Evolutionary conservation across 768 basidiomycete genomes (phyloP), one percentile per base, ranked within the genome.

Genomic region (Tulasnella sp.): DNA sequence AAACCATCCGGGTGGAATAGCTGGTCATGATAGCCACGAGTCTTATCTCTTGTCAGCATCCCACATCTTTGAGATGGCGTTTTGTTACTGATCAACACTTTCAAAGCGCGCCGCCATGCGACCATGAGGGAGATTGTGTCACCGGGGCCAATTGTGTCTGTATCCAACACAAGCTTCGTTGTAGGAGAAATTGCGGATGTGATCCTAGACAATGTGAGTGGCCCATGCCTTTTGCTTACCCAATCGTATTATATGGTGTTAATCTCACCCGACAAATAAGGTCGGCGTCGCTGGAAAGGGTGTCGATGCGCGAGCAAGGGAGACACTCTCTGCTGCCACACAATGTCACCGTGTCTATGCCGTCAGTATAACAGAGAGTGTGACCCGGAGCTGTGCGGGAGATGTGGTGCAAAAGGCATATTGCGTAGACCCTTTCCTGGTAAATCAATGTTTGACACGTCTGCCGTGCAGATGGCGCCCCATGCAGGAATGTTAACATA

Each of bases 331-430:
- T n/a, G n/a, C n/a, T n/a, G n/a, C n/a, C n/a, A n/a, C n/a, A n/a
- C n/a, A n/a, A n/a, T n/a, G n/a, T n/a, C n/a, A n/a, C n/a, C n/a
- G n/a, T 91, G 90, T 75, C 82, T 84, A 9, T 92, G 90, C 76
- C 81, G 79, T 65, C 78, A 75, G 26, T 80, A 82, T 0, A 76
- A 80, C 9, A 81, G 86, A 40, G 90, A 91, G 77, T 92, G 90
- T 73, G 89, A 90, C 77, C 88, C 89, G 2, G 86, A 87, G 40
- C 72, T 90, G 9, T 92, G 90, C 74, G 6, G 75, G 12, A 80
- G 80, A 14, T 89, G 89, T 76, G 79, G 81, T 74, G 41, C 69
- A 1, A 59, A 62, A 36, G 42, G 69, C 22, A n/a, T 19, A 37
- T 66, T 66, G 19, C 36, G 26, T 29, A 14, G 14, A 17, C 9